phyloP scores from a whole-genome alignment of 2,329 filamentous ascomycete species.

The Periconia macrospinosa region DNA sequence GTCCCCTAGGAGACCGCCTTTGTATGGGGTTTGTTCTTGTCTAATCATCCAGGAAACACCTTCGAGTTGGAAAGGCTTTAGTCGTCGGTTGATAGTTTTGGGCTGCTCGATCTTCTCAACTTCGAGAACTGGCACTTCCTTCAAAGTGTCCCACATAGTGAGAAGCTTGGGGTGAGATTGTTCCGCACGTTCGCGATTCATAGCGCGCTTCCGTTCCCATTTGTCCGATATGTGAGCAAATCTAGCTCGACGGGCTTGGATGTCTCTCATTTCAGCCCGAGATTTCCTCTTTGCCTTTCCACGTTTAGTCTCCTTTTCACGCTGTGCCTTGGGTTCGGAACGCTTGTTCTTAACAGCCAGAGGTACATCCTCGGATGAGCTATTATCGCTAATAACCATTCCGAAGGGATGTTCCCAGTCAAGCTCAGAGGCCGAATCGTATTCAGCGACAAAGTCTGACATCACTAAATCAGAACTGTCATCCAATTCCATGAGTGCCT shows the following conservation, averaged over 20 bases:
- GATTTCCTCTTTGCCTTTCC: background rate
- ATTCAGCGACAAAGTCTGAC: slow-evolving; percentile 8
- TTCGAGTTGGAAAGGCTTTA: slow-evolving; percentile 93
- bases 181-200: slow-evolving; percentile 68
- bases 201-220: slow-evolving; percentile 52
- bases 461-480: slow-evolving; percentile 11
- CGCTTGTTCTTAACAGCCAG: slow-evolving; percentile 22
- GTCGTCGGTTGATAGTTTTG: slow-evolving; percentile 72
- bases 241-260: slow-evolving; percentile 16
- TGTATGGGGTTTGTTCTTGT: slow-evolving; percentile 85
- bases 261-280: slow-evolving; percentile 23
- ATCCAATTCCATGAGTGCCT: slow-evolving; percentile 14
- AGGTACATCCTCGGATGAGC: slow-evolving; percentile 20
- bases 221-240: slow-evolving; percentile 41
- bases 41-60: slow-evolving; percentile 92
- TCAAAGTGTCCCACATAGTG: slow-evolving; percentile 83
- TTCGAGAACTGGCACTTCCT: slow-evolving; percentile 68
- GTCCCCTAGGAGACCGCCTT: slow-evolving; percentile 87
- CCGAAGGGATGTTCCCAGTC: slow-evolving; percentile 12
- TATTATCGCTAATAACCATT: slow-evolving; percentile 22
- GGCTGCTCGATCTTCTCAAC: slow-evolving; percentile 71
- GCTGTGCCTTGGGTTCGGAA: slow-evolving; percentile 11
- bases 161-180: slow-evolving; percentile 73
- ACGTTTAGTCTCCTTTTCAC: slow-evolving; percentile 20
- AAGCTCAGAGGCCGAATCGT: background rate